phyloP scores from a whole-genome alignment of 1,284 basidiomycete genomes.

The Earliella scabrosa region DNA sequence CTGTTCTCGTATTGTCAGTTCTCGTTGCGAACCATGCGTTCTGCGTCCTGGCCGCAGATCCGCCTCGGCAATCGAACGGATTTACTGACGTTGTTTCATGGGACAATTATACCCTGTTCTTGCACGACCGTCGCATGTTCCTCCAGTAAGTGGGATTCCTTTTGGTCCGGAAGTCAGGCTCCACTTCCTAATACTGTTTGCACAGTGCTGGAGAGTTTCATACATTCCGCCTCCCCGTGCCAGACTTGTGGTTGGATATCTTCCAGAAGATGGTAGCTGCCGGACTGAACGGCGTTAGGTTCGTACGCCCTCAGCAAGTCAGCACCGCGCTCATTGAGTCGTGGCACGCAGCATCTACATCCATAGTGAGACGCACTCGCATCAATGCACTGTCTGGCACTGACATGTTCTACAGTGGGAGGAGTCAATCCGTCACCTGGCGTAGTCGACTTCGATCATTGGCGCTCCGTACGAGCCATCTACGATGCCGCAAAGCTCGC shows the following conservation, averaged over 20 bases:
- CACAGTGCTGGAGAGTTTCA: constrained; percentile 77
- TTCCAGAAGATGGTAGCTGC: constrained; percentile 82
- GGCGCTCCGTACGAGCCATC: constrained; percentile 72
- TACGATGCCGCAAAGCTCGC: constrained; percentile 46
- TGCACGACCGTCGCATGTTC: constrained; percentile 42
- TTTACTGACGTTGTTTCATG: constrained; percentile 35
- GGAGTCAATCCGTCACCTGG: constrained; percentile 77
- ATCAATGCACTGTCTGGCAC: neutral
- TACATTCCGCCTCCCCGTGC: constrained; percentile 81
- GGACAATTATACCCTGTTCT: constrained; percentile 38
- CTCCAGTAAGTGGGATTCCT: constrained; percentile 47
- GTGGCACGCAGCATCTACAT: constrained; percentile 70
- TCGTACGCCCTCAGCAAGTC: too few species aligned
- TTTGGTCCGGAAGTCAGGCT: neutral
- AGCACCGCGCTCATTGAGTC: too few species aligned
- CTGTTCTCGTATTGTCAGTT: neutral
- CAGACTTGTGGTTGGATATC: constrained; percentile 81
- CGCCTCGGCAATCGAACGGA: constrained; percentile 34
- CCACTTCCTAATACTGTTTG: neutral
- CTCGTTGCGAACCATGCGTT: neutral
- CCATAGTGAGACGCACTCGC: constrained; percentile 35
- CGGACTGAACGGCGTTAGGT: constrained; percentile 72
- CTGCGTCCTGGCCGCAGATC: constrained; percentile 13
- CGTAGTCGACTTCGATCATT: constrained; percentile 71
- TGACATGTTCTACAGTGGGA: constrained; percentile 43